phyloP scores from a whole-genome alignment of 192 early-diverging fungal genomes.

The Backusella liffmaniae region DNA sequence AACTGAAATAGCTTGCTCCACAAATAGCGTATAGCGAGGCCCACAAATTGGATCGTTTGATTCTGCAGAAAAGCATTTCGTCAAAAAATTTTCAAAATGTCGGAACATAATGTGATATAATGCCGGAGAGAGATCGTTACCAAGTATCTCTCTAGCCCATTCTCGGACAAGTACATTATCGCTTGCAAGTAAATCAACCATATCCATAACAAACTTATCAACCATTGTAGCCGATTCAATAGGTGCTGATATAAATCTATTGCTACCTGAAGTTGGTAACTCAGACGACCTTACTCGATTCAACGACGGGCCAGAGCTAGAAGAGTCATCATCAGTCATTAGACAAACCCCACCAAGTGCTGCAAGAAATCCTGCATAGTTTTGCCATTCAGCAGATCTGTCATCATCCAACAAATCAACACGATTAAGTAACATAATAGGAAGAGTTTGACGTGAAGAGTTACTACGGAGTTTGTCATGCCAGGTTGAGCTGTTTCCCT shows the following conservation, averaged over 20 bases:
- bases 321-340: not conserved
- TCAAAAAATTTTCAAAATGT: conserved; percentile 54
- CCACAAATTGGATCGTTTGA: conserved; percentile 46
- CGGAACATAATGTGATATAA: conserved; percentile 64
- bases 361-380: conserved; percentile 81
- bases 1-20: conserved; percentile 56
- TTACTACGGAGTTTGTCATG: conserved; percentile 22
- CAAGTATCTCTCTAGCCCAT: conserved; percentile 77
- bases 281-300: not conserved
- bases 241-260: conserved; percentile 6
- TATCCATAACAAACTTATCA: conserved; percentile 67
- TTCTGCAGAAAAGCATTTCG: conserved; percentile 45
- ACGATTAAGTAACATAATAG: not conserved
- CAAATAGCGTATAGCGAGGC: conserved; percentile 47
- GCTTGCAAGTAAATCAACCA: conserved; percentile 70
- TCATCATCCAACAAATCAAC: conserved; percentile 31
- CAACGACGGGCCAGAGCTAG: not conserved
- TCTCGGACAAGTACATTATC: conserved; percentile 77
- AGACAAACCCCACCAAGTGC: conserved; percentile 73
- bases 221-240: conserved; percentile 53
- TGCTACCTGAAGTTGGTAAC: not conserved
- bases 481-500: not conserved
- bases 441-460: not conserved
- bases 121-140: conserved; percentile 64
- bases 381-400: conserved; percentile 67